phyloP scores from a whole-genome alignment of 164 flowering plant species.

The Tinospora cordifolia region DNA sequence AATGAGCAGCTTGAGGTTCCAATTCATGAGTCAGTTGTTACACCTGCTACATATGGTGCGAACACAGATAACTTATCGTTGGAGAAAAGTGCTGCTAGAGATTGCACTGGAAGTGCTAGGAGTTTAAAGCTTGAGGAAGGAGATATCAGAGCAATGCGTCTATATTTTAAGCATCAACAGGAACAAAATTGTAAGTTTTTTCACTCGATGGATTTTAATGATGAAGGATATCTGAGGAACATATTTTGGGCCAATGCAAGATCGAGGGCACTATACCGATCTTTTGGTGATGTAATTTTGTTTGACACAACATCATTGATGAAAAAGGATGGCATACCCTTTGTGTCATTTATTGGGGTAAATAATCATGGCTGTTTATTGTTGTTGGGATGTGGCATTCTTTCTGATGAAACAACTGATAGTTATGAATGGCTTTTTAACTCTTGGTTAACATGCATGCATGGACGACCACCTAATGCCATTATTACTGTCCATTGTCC shows the following conservation, averaged over 20 bases:
- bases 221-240: slow-evolving; percentile 48
- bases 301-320: slow-evolving; percentile 52
- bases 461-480: slow-evolving; percentile 43
- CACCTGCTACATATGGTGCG: slow-evolving; percentile 20
- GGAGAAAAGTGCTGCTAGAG: slow-evolving; percentile 22
- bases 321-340: slow-evolving; percentile 45
- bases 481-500: slow-evolving; percentile 50
- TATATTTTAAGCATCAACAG: slow-evolving; percentile 34
- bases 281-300: slow-evolving; percentile 59
- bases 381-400: slow-evolving; percentile 61
- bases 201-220: slow-evolving; percentile 50
- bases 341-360: slow-evolving; percentile 52
- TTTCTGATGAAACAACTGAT: slow-evolving; percentile 45
- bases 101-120: slow-evolving; percentile 18
- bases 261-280: slow-evolving; percentile 49
- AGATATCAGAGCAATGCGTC: slow-evolving; percentile 32
- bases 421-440: slow-evolving; percentile 58
- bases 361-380: slow-evolving; percentile 65
- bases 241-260: slow-evolving; percentile 67
- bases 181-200: slow-evolving; percentile 56
- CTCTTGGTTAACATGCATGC: slow-evolving; percentile 48
- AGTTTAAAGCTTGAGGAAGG: slow-evolving; percentile 43
- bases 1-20: slow-evolving; percentile 41
- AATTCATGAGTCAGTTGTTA: slow-evolving; percentile 42
- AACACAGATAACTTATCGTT: slow-evolving; percentile 26